These are phyloP conservation scores for Leishmania lainsoni DNA, from an alignment of 208 protist genomes.

Conservation along the genomic window DNA sequence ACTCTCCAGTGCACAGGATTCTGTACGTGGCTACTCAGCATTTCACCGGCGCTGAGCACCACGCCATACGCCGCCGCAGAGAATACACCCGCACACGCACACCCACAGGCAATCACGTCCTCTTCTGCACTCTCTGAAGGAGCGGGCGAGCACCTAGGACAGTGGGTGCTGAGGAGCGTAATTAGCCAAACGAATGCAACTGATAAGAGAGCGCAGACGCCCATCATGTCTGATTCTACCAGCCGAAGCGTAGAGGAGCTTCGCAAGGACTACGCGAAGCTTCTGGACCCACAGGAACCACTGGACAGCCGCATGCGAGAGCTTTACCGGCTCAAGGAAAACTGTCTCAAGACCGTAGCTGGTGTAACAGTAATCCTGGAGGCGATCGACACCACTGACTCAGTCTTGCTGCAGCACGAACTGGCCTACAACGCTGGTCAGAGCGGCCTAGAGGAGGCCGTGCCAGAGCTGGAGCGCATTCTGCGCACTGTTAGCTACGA, in stretches of 20 bases:
- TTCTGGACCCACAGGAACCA: constrained; percentile 74
- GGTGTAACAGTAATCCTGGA: constrained; percentile 63
- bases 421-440: constrained; percentile 97
- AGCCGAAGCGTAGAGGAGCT: constrained; percentile 47
- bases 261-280: constrained; percentile 58
- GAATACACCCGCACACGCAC: background rate
- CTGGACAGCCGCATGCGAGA: constrained; percentile 87
- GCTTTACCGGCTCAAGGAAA: constrained; percentile 87
- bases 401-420: constrained; percentile 97
- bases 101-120: background rate
- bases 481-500: constrained; percentile 86
- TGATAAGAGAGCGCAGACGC: background rate
- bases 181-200: background rate
- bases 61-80: background rate
- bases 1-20: constrained; percentile 7
- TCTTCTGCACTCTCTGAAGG: background rate
- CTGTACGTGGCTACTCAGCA: background rate
- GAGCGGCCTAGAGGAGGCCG: constrained; percentile 80
- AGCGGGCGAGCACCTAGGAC: background rate
- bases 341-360: constrained; percentile 59
- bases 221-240: constrained; percentile 15
- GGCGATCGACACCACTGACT: constrained; percentile 86
- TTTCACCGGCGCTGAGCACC: background rate
- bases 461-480: constrained; percentile 82
- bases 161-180: background rate